A percentile compares a stretch with the other conserved stretches of the same genome.
These are phyloP conservation scores for Teunomyces panamensis DNA, from an alignment of 805 yeast species.

Conservation along the genomic window DNA sequence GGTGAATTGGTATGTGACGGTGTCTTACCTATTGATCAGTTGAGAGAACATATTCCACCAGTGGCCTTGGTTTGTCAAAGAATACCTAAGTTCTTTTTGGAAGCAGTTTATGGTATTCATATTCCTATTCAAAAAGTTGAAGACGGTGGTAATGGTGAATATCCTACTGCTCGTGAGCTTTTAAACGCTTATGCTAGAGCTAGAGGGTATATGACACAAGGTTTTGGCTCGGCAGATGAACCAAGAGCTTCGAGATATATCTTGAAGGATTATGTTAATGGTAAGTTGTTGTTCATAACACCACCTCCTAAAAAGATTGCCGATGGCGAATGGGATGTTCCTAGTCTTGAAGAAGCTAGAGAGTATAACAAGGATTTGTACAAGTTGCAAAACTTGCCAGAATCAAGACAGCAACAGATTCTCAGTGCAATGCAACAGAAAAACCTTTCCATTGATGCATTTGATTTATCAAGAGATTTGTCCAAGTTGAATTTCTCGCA, in stretches of 20 bases:
- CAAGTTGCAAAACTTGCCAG: slow-evolving; percentile 63
- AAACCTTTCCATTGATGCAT: slow-evolving; percentile 47
- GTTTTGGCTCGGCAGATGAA: slow-evolving; percentile 95
- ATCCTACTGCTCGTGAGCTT: slow-evolving; percentile 86
- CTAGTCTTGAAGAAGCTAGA: slow-evolving; percentile 37
- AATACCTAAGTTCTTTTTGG: slow-evolving; percentile 83
- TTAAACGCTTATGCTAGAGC: slow-evolving; percentile 92
- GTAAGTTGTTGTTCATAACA: slow-evolving; percentile 76
- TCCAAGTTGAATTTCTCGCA: slow-evolving; percentile 73
- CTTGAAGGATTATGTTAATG: slow-evolving; percentile 91
- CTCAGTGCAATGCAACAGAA: slow-evolving; percentile 58
- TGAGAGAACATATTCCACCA: slow-evolving; percentile 90
- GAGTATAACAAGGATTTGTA: slow-evolving; percentile 75
- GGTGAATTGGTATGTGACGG: slow-evolving; percentile 98
- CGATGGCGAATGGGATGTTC: slow-evolving; percentile 58
- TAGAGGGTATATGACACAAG: slow-evolving; percentile 96
- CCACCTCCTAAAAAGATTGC: slow-evolving; percentile 76
- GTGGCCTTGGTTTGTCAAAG: slow-evolving; percentile 79
- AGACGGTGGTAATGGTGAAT: slow-evolving; percentile 82
- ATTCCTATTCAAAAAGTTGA: slow-evolving; percentile 70
- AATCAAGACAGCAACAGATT: slow-evolving; percentile 69
- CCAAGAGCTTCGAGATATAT: slow-evolving; percentile 90
- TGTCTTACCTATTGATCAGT: slow-evolving; percentile 96
- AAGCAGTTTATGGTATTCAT: slow-evolving; percentile 90
- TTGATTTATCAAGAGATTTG: slow-evolving; percentile 69